Base-by-base conservation (phyloP, 371 early-diverging fungal species). In the Lichtheimia ornata region DNA sequence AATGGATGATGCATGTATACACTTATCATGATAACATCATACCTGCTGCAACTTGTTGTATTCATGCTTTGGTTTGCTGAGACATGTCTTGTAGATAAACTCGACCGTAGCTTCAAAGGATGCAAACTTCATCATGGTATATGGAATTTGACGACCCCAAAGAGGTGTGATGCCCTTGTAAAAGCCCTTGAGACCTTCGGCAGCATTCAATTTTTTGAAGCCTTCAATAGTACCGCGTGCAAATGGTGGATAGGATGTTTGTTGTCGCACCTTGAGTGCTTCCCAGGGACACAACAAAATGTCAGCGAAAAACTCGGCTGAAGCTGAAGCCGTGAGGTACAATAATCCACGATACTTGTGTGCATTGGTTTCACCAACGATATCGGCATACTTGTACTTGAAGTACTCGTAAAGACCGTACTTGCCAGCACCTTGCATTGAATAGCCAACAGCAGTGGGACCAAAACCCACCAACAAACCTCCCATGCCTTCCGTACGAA, bases 51-150 rank as follows among this genome's bases (percentile, higher is more conserved):
- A 27, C 75, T 90, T 88, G 78, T 84, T 83, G 82, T 91, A 92
- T 61, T 87, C 72, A 49, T 83, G 75, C 70, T 91, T 91, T 66
- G 93, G 91, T 64, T 82, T 84, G 68, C 86, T 77, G 70, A 85
- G 76, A 28, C 64, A 47, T 70, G 84, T 85, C 71, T 77, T 72
- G 83, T 89, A 89, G 66, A 92, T 86, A 40, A 80, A 58, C 73
- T 91, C 89, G 40, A 90, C 90, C 12, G 87, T 87, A 59, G 79
- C 88, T 77, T 95, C 95, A 74, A 91, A 95, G 59, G 90, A 86
- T 63, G 91, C 93, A 75, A 96, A 97, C 84, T 96, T 96, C 74
- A 94, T 92, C 86, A 96, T 92, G 60, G 97, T 97, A 83, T 97
- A 97, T 28, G 96, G 96, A 60, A 96, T 70, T 79, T 95, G 95